phyloP scores from a whole-genome alignment of 257 asterid species.

The Buddleja alternifolia region DNA sequence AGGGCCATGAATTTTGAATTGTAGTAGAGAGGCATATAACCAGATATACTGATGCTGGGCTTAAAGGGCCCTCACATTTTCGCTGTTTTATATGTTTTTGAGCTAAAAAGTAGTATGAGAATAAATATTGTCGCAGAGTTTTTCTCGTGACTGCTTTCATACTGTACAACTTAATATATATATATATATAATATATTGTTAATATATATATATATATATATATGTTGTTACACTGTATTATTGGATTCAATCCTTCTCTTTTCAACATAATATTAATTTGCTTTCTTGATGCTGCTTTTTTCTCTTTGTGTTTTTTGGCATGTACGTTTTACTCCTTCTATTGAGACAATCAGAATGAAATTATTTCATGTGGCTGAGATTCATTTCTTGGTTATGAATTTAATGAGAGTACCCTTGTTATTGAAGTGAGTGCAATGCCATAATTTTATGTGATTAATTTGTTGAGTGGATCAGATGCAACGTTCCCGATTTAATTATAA shows the following conservation, averaged over 20 bases:
- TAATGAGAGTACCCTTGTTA: background rate
- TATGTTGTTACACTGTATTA: too few species aligned
- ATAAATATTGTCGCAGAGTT: slow-evolving; percentile 44
- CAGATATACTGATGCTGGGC: slow-evolving; percentile 33
- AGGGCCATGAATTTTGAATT: slow-evolving; percentile 40
- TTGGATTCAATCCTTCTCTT: too few species aligned
- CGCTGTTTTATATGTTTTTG: slow-evolving; percentile 45
- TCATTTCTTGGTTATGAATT: background rate
- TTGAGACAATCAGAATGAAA: background rate
- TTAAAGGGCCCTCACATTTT: slow-evolving; percentile 37
- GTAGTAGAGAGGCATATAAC: slow-evolving; percentile 28
- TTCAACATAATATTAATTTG: background rate
- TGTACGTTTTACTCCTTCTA: slow-evolving; percentile 18
- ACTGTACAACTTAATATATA: slow-evolving; percentile 25
- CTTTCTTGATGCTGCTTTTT: background rate
- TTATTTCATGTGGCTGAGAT: background rate
- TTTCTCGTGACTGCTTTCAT: slow-evolving; percentile 43
- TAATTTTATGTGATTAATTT: too few species aligned
- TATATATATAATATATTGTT: slow-evolving; percentile 21
- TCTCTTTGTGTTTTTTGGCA: background rate
- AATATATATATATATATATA: too few species aligned
- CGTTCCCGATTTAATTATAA: too few species aligned
- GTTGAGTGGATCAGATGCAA: too few species aligned
- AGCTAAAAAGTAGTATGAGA: slow-evolving; percentile 41
- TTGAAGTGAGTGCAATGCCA: too few species aligned